Percentiles rank a stretch among this genome's conserved stretches.
phyloP scores from a whole-genome alignment of 1,284 basidiomycete species.

The Somion occarium region DNA sequence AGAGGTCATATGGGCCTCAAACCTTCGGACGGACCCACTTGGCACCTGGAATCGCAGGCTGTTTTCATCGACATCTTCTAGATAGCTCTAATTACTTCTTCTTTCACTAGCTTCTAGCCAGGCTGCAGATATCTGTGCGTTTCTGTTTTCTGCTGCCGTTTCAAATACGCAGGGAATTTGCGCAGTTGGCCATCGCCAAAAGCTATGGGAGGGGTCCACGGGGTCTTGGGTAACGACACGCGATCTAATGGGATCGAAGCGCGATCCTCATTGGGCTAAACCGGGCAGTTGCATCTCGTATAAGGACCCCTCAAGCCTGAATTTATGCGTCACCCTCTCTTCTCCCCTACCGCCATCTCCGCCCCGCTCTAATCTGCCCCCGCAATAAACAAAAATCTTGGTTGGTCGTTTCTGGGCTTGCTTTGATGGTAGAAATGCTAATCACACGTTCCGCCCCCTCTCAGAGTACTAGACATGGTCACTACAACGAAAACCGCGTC shows the following conservation, averaged over 20 bases:
- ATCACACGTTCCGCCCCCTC: slow-evolving; percentile 1
- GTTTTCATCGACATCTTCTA: too few relatives aligned
- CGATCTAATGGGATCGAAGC: slow-evolving; percentile 12
- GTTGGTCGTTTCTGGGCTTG: slow-evolving; percentile 11
- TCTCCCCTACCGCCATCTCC: slow-evolving; percentile 20
- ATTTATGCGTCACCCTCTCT: slow-evolving; percentile 23
- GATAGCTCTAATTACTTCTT: too few relatives aligned
- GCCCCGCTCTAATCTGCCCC: slow-evolving; percentile 3
- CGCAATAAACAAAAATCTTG: slow-evolving; percentile 9
- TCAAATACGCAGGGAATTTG: too few relatives aligned
- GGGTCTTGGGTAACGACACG: slow-evolving; percentile 22
- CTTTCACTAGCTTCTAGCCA: too few relatives aligned
- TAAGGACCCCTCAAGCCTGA: slow-evolving; percentile 26
- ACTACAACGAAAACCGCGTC: slow-evolving; percentile 17
- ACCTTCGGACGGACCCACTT: slow-evolving; percentile 11
- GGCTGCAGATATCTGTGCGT: too few relatives aligned
- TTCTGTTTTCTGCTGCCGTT: too few relatives aligned
- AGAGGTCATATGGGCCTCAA: background rate
- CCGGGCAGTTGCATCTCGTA: slow-evolving; percentile 14
- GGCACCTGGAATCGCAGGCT: background rate
- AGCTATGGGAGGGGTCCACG: slow-evolving; percentile 16
- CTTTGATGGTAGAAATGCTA: background rate
- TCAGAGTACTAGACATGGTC: slow-evolving; percentile 14
- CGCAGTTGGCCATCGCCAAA: too few relatives aligned
- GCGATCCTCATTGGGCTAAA: slow-evolving; percentile 8